Base-by-base conservation (phyloP, 306 rosid species). In the Inga leiocalycina region DNA sequence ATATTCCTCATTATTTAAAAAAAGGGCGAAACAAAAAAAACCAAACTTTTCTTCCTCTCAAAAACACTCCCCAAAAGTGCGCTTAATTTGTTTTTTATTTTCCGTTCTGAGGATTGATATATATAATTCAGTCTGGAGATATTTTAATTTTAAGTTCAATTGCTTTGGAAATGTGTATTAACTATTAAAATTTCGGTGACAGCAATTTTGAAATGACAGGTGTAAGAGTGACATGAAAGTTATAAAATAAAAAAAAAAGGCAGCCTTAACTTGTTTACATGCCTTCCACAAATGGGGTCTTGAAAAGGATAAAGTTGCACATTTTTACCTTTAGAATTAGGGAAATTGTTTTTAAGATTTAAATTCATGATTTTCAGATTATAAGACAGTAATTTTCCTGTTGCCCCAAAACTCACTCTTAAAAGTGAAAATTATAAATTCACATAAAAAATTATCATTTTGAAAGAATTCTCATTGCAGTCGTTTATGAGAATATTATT, bases 1-100 rank as follows among this genome's bases (percentile, higher is more conserved):
- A 88, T 90, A 89, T 88, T 91, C 91, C 79, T 82, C 89, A 71
- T 85, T 86, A 35, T 62, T 59, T 59, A 0, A n/a, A 59, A n/a
- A 71, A 22, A 5, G 43, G 34, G 3, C 11, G 5, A 44, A 71
- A 44, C 0, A 44, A 12, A 43, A n/a, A 71, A 44, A 6, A 45
- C 15, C n/a, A n/a, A 57, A 22, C 66, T 62, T 74, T 86, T 89
- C 59, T 68, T 83, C 83, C 77, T 86, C 41, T 2, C 77, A 83
- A 90, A 87, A 45, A 45, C 2, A 11, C 8, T 39, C 75, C 81
- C 79, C 86, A 44, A 87, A 88, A 79, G 24, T 75, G 22, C 27
- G 51, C 52, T 79, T 35, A 51, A 71, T 16, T 67, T 67, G 6
- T 8, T 35, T 15, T 34, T 13, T 35, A 67, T 67, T 34, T 67